These are phyloP conservation scores for Kodamaea kakaduensis DNA, from an alignment of 805 yeast species.

Conservation along the genomic window DNA sequence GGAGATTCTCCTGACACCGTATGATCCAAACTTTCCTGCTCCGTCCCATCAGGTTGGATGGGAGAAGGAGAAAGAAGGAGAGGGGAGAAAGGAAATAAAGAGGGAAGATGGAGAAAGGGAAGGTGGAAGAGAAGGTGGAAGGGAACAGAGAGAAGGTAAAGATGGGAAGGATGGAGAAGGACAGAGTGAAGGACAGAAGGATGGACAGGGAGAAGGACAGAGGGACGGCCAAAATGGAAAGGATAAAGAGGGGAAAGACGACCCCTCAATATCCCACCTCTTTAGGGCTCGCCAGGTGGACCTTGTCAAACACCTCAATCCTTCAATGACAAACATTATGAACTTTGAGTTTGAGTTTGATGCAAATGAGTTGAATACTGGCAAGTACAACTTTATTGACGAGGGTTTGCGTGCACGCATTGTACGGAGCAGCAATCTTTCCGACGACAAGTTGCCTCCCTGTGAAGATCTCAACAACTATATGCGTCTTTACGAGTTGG, in stretches of 20 bases:
- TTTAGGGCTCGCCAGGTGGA: slow-evolving; percentile 67
- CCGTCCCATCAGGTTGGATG: slow-evolving; percentile 61
- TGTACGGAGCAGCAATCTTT: slow-evolving; percentile 48
- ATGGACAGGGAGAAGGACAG: slow-evolving; percentile 30
- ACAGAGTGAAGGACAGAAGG: neutral
- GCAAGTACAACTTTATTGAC: slow-evolving; percentile 12
- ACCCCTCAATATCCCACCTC: slow-evolving; percentile 43
- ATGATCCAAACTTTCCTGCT: slow-evolving; percentile 52
- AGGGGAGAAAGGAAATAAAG: neutral
- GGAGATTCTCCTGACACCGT: slow-evolving; percentile 66
- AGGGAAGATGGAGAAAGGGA: slow-evolving; percentile 19
- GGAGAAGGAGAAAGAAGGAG: slow-evolving; percentile 10
- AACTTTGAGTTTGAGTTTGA: slow-evolving; percentile 12
- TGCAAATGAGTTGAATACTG: slow-evolving; percentile 4
- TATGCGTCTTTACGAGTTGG: slow-evolving; percentile 66
- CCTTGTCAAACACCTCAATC: slow-evolving; percentile 44
- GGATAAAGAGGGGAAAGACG: no score
- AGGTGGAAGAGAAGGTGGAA: slow-evolving; percentile 11
- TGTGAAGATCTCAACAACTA: slow-evolving; percentile 74
- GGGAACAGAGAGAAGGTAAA: no score
- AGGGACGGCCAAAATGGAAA: no score
- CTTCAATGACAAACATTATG: slow-evolving; percentile 8
- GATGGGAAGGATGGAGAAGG: no score
- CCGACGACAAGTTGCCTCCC: slow-evolving; percentile 64
- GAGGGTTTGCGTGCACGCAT: slow-evolving; percentile 51